phyloP scores from a whole-genome alignment of 495 filamentous ascomycete genomes.

The Annulohypoxylon stygium region DNA sequence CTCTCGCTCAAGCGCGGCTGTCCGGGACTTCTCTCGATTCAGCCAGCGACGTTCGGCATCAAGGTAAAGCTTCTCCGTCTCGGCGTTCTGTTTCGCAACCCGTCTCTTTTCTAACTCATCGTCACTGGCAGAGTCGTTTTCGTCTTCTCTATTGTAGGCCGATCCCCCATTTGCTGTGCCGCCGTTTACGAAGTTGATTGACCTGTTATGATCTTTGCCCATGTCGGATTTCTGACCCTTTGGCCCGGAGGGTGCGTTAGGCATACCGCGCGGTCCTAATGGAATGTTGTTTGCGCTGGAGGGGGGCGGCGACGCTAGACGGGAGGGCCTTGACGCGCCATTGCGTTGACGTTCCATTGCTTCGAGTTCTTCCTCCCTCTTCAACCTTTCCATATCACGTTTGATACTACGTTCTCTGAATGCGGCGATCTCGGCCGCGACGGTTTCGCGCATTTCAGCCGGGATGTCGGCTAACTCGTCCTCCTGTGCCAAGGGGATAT shows the following conservation, averaged over 20 bases:
- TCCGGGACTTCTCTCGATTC: slow-evolving; percentile 85
- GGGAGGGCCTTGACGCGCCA: slow-evolving; percentile 70
- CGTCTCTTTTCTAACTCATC: slow-evolving; percentile 84
- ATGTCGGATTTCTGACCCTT: slow-evolving; percentile 72
- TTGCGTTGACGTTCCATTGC: slow-evolving; percentile 83
- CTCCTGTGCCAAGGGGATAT: slow-evolving; percentile 88
- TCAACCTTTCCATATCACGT: slow-evolving; percentile 87
- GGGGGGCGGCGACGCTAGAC: slow-evolving; percentile 77
- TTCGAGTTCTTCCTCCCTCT: slow-evolving; percentile 91
- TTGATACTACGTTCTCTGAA: slow-evolving; percentile 92
- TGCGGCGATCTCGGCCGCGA: slow-evolving; percentile 92
- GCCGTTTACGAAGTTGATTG: slow-evolving; percentile 88
- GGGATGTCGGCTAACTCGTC: slow-evolving; percentile 97
- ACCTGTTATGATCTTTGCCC: slow-evolving; percentile 60
- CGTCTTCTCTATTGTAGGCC: slow-evolving; percentile 77
- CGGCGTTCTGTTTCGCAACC: slow-evolving; percentile 75
- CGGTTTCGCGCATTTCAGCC: slow-evolving; percentile 95
- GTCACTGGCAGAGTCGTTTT: slow-evolving; percentile 90
- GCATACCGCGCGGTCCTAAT: slow-evolving; percentile 82
- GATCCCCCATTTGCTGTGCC: slow-evolving; percentile 70
- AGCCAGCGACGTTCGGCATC: slow-evolving; percentile 92
- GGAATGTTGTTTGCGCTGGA: slow-evolving; percentile 86
- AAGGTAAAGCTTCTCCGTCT: slow-evolving; percentile 83
- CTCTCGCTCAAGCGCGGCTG: slow-evolving; percentile 86
- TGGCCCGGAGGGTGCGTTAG: slow-evolving; percentile 85